phyloP scores from a whole-genome alignment of 352 stramenopile species.

The Halophytophthora polymorphica region DNA sequence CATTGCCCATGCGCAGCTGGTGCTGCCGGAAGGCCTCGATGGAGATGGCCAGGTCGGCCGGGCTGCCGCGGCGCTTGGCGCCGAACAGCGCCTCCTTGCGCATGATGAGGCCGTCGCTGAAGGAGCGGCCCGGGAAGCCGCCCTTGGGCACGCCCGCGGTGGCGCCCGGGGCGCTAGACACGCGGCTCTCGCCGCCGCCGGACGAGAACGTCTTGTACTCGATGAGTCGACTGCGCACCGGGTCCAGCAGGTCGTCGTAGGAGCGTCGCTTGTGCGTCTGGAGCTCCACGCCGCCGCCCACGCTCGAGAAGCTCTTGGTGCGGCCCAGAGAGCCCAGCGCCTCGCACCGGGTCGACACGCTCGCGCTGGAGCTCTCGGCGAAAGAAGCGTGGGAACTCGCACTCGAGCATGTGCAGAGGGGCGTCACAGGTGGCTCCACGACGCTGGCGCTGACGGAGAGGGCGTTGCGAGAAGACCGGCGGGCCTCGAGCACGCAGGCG shows the following conservation, averaged over 20 bases:
- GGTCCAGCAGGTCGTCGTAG: conserved; percentile 68
- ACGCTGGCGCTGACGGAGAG: conserved; percentile 10
- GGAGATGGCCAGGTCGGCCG: conserved; percentile 69
- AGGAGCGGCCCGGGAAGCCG: conserved; percentile 64
- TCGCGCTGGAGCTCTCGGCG: conserved; percentile 3
- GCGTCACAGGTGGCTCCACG: conserved; percentile 14
- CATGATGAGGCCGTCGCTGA: conserved; percentile 78
- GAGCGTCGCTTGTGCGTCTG: conserved; percentile 46
- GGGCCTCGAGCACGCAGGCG: conserved; percentile 67
- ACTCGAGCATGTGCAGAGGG: conserved; percentile 5
- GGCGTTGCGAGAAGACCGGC: conserved; percentile 44
- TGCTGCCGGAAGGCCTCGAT: conserved; percentile 73
- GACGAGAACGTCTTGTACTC: conserved; percentile 83
- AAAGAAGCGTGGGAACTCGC: conserved; percentile 23
- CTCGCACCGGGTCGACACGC: background rate
- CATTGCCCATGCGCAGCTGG: conserved; percentile 54
- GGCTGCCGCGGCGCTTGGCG: conserved; percentile 61
- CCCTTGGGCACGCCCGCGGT: conserved; percentile 46
- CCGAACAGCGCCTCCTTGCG: conserved; percentile 60
- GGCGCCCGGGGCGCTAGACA: conserved; percentile 17
- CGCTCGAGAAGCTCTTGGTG: conserved; percentile 49
- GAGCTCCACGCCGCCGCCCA: conserved; percentile 10
- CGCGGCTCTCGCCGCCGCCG: conserved; percentile 7
- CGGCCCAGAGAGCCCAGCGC: conserved; percentile 9
- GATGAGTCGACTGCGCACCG: conserved; percentile 68